phyloP scores from a whole-genome alignment of 177 flowering plant species.

The Telopea speciosissima region DNA sequence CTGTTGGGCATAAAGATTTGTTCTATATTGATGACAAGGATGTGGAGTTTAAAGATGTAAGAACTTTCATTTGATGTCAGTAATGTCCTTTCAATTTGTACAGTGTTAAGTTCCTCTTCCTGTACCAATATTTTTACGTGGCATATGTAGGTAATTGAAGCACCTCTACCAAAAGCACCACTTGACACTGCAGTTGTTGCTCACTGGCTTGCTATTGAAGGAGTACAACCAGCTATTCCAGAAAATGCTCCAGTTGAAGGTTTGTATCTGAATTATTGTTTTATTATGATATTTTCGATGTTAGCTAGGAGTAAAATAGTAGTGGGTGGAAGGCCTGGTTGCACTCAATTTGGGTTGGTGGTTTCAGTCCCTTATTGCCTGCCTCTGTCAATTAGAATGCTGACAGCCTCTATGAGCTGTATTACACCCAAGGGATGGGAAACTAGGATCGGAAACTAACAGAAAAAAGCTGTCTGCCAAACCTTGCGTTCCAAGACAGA shows the following conservation, averaged over 20 bases:
- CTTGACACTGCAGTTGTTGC: conserved; percentile 57
- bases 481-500: not conserved
- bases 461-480: not conserved
- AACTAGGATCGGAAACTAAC: too few species aligned
- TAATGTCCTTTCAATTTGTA: not conserved
- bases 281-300: too few species aligned
- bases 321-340: not conserved
- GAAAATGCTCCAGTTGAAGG: conserved; percentile 81
- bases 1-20: conserved; percentile 80
- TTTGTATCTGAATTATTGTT: conserved; percentile 11
- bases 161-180: conserved; percentile 81
- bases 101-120: not conserved
- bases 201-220: conserved; percentile 98
- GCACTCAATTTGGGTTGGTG: not conserved
- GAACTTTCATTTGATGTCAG: conserved; percentile 7
- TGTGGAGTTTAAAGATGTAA: conserved; percentile 88
- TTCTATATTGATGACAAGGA: conserved; percentile 88
- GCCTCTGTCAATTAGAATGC: not conserved
- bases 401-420: not conserved
- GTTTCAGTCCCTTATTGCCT: not conserved
- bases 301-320: not conserved
- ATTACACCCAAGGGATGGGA: not conserved
- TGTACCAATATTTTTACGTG: conserved; percentile 6
- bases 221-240: conserved; percentile 89
- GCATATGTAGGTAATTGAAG: conserved; percentile 62